These are phyloP conservation scores for Aspergillus aculeatinus DNA, from an alignment of 2,329 filamentous ascomycete species.

Conservation along the genomic window DNA sequence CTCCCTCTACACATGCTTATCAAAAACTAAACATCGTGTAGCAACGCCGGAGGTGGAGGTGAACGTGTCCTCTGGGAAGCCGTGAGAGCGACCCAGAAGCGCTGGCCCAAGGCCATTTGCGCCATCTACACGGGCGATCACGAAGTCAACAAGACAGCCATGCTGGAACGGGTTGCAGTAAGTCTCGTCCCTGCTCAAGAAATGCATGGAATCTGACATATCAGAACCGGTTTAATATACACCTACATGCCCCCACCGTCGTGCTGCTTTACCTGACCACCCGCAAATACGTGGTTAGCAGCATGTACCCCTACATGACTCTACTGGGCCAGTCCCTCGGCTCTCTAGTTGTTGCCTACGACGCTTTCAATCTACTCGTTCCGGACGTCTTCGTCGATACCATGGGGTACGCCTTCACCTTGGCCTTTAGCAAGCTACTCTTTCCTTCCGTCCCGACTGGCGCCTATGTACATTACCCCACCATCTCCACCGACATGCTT, in stretches of 20 bases:
- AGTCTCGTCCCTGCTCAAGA: constrained; percentile 13
- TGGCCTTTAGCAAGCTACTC: constrained; percentile 77
- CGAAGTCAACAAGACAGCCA: constrained; percentile 75
- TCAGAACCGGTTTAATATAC: constrained; percentile 86
- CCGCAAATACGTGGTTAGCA: constrained; percentile 79
- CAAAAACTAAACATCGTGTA: constrained; percentile 35
- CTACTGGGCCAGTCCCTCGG: constrained; percentile 91
- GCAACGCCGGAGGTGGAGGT: constrained; percentile 92
- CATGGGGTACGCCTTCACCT: constrained; percentile 93
- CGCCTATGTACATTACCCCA: constrained; percentile 97
- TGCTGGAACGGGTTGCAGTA: constrained; percentile 75
- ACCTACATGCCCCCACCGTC: constrained; percentile 77
- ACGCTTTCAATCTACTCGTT: constrained; percentile 86
- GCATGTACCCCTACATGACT: constrained; percentile 88
- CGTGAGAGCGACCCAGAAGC: constrained; percentile 82
- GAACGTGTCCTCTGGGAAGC: constrained; percentile 97
- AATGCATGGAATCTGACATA: background rate
- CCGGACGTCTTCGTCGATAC: constrained; percentile 96
- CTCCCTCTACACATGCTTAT: constrained; percentile 2
- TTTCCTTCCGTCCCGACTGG: constrained; percentile 80
- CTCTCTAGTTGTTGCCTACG: constrained; percentile 81
- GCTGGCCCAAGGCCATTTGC: constrained; percentile 85
- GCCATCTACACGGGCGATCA: constrained; percentile 95
- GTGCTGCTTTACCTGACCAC: constrained; percentile 89
- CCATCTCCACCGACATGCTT: constrained; percentile 97